phyloP scores from a whole-genome alignment of 129 eudicot genomes.

The Artemisia argyi region DNA sequence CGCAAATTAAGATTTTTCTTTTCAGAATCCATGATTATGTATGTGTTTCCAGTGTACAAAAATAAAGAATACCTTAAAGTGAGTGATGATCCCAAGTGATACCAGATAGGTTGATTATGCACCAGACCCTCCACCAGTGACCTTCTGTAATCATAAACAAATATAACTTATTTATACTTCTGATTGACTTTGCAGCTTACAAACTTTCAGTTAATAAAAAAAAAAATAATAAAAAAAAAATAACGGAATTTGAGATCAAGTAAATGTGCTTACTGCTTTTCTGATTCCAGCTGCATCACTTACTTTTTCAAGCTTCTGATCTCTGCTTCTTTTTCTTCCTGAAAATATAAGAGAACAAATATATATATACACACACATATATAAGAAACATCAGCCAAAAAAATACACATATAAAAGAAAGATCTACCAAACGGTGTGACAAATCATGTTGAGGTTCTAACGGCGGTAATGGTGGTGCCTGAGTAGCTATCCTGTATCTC shows the following conservation, averaged over 20 bases:
- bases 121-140: constrained; percentile 18
- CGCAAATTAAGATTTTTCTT: neutral
- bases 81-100: constrained; percentile 24
- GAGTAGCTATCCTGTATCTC: constrained; percentile 23
- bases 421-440: constrained; percentile 21
- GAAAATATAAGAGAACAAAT: neutral
- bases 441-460: constrained; percentile 6
- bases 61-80: constrained; percentile 25
- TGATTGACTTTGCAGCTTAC: neutral
- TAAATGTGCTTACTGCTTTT: constrained; percentile 8
- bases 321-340: constrained; percentile 26
- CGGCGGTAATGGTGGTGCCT: constrained; percentile 3
- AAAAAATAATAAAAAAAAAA: neutral
- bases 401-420: neutral
- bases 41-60: neutral
- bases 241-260: neutral
- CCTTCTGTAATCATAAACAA: constrained; percentile 17
- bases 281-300: constrained; percentile 17
- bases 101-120: constrained; percentile 3
- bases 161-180: too few relatives aligned
- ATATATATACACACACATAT: neutral
- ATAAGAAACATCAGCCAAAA: neutral
- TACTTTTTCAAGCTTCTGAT: constrained; percentile 21
- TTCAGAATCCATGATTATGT: neutral
- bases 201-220: neutral